phyloP scores from a whole-genome alignment of 306 rosid genomes.

The Vigna radiata region DNA sequence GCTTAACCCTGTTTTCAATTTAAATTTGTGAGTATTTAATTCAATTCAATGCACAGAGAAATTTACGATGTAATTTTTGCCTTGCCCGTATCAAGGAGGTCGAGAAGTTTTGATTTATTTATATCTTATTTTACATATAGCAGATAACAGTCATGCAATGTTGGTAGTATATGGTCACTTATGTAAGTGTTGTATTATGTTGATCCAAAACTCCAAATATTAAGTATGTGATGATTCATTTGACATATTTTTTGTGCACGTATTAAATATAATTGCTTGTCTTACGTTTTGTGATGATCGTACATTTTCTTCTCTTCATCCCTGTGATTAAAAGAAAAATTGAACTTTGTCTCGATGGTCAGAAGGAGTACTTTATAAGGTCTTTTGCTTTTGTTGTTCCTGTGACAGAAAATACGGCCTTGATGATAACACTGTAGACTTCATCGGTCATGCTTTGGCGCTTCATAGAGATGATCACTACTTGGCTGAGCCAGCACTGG shows the following conservation, averaged over 20 bases:
- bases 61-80: background rate
- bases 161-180: conserved; percentile 5
- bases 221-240: background rate
- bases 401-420: conserved; percentile 91
- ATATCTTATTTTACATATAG: background rate
- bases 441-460: conserved; percentile 98
- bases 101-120: background rate
- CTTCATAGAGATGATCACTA: conserved; percentile 95
- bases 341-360: conserved; percentile 29
- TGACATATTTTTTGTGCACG: background rate
- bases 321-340: conserved; percentile 3
- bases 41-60: background rate
- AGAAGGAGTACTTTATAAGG: conserved; percentile 21
- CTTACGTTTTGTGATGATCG: background rate
- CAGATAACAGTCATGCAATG: background rate
- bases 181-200: conserved; percentile 5
- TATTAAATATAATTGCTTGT: background rate
- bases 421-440: conserved; percentile 88
- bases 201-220: conserved; percentile 24
- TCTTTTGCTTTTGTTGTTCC: conserved; percentile 38
- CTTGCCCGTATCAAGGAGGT: background rate
- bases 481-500: conserved; percentile 87
- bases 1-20: background rate
- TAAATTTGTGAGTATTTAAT: background rate
- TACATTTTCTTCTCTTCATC: conserved; percentile 2